phyloP scores from a whole-genome alignment of 2,329 filamentous ascomycete species.

The Alternaria arborescens region DNA sequence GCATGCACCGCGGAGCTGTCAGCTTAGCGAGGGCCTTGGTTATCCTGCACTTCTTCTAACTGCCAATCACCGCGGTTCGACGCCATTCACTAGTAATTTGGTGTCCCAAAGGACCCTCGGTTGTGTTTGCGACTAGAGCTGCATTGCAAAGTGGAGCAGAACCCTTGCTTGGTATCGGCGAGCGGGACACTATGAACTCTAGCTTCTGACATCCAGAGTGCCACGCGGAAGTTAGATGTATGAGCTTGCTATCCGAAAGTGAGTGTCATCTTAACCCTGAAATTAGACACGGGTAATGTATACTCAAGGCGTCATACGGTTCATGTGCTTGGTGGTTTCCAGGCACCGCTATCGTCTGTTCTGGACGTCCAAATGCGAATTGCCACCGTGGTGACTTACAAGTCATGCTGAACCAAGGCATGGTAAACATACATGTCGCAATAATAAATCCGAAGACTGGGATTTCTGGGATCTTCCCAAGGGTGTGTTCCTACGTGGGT shows the following conservation, averaged over 20 bases:
- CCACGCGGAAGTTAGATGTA: conserved; percentile 10
- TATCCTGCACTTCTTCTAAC: background rate
- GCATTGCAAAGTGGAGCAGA: conserved; percentile 6
- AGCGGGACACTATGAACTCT: conserved; percentile 1
- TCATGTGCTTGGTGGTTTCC: background rate
- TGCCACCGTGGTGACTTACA: background rate
- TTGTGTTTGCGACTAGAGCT: conserved; percentile 3
- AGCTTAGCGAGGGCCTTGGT: background rate
- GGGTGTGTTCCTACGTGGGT: background rate
- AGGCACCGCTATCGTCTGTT: background rate
- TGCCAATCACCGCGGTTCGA: conserved; percentile 4
- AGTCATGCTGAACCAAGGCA: background rate
- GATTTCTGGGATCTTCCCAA: conserved; percentile 1
- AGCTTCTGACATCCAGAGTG: conserved; percentile 5
- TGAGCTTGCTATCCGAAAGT: background rate
- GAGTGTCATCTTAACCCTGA: background rate
- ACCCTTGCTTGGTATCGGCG: background rate
- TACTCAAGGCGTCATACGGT: background rate
- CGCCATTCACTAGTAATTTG: background rate
- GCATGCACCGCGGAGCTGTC: conserved; percentile 6
- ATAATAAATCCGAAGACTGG: background rate
- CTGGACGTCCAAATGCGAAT: background rate
- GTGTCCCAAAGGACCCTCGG: background rate
- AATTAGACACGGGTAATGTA: background rate
- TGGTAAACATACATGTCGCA: background rate